Percentiles rank a stretch among this genome's conserved stretches.
These are phyloP conservation scores for Talaromyces adpressus DNA, from an alignment of 495 filamentous ascomycete species.

Conservation along the genomic window DNA sequence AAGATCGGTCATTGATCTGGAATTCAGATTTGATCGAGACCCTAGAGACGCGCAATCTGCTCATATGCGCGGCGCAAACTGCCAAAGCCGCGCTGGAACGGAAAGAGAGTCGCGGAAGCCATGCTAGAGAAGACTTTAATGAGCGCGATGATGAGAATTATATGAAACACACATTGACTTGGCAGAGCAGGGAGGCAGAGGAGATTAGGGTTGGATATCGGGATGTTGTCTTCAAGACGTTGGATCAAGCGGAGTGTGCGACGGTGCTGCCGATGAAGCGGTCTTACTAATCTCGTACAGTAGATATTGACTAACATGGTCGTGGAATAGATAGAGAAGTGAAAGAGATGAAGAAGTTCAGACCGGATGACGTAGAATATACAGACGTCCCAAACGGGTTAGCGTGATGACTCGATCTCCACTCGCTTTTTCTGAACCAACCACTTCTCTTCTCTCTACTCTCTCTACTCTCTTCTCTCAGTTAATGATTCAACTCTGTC, in stretches of 20 bases:
- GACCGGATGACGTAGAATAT: background rate
- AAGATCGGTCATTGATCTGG: slow-evolving; percentile 99
- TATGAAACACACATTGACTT: slow-evolving; percentile 98
- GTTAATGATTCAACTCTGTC: background rate
- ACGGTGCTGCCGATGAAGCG: slow-evolving; percentile 82
- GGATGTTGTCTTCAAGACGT: slow-evolving; percentile 63
- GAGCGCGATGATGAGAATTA: slow-evolving; percentile 88
- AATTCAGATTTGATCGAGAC: slow-evolving; percentile 96
- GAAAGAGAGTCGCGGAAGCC: slow-evolving; percentile 90
- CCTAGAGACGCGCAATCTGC: slow-evolving; percentile 82
- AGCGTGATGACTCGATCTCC: background rate
- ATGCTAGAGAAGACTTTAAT: slow-evolving; percentile 91
- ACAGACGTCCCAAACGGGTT: background rate
- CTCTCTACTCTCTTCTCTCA: background rate
- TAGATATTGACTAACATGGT: no score
- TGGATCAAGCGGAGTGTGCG: slow-evolving; percentile 87
- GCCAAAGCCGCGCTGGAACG: slow-evolving; percentile 73
- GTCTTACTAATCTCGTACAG: background rate
- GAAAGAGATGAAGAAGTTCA: background rate
- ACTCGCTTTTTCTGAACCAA: background rate
- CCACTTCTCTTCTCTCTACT: no score
- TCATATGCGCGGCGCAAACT: slow-evolving; percentile 96
- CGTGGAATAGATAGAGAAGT: background rate
- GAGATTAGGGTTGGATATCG: slow-evolving; percentile 71
- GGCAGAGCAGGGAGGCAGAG: slow-evolving; percentile 68